Base-by-base conservation (phyloP, 257 asterid species). In the Solanum arcanum region DNA sequence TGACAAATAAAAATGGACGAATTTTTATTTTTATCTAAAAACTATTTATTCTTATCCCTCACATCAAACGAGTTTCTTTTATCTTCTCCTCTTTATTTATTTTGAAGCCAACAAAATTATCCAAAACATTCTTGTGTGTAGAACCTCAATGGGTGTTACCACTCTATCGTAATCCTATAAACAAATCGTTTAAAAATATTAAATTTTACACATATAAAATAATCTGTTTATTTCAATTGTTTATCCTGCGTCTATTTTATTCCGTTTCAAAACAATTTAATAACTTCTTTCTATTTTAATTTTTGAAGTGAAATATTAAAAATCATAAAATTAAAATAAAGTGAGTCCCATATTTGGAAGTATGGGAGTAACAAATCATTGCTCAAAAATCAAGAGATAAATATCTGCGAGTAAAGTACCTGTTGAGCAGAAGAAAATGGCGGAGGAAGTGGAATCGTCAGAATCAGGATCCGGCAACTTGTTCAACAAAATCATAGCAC, bases 401-500 rank as follows among this genome's bases (percentile, higher is more conserved):
- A 76, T 18, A 77, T 42, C 39, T 41, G 60, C 6, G 62, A 52
- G 62, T 52, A 52, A 52, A 52, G 18, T 52, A 52, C 23, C 23
- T 2, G 62, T 52, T 52, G 25, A 73, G 27, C 29, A 41, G 52
- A 46, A 29, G 25, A 86, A 86, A 49, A 86, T 86, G 88, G 60
- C 66, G 84, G 73, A 86, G 49, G 33, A 46, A 75, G 25, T 41
- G 84, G 83, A 73, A 72, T 76, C 90, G 47, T 76, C 89, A 23
- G 76, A 46, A 12, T 56, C 41, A 10, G 83, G 77, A 31, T 81
- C 90, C 25, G 87, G 82, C 84, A 87, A 89, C 42, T 47, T 91
- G 87, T 93, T 97, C 21, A 90, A 90, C 85, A 95, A 92, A 89
- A 90, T 93, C 83, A 84, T 89, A 33, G 90, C 94, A 62, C 77